These are phyloP conservation scores for Hericium alpestre DNA, from an alignment of 768 basidiomycete species.

Conservation along the genomic window DNA sequence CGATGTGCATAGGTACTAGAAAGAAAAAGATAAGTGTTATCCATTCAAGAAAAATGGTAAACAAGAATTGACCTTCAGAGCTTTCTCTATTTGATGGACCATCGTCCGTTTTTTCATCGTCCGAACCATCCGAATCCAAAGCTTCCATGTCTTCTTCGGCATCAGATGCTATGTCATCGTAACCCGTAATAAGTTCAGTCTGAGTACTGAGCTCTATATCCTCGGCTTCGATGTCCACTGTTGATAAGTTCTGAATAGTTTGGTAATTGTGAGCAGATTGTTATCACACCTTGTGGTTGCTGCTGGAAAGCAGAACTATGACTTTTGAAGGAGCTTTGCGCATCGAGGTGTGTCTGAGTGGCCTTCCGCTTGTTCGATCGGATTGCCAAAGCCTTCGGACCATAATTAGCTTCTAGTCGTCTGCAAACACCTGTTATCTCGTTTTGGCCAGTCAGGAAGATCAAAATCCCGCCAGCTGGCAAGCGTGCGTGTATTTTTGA, in stretches of 20 bases:
- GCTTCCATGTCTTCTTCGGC: slow-evolving; percentile 63
- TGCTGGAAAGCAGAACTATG: slow-evolving; percentile 9
- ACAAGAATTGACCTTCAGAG: slow-evolving; percentile 41
- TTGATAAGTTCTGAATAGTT: too few relatives aligned
- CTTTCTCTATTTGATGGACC: slow-evolving; percentile 30
- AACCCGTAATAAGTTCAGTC: background rate
- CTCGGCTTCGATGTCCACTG: slow-evolving; percentile 63
- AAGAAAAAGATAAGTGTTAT: background rate
- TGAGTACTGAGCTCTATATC: slow-evolving; percentile 60
- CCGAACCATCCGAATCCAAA: slow-evolving; percentile 60
- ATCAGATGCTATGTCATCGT: slow-evolving; percentile 12
- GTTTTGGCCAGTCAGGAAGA: slow-evolving; percentile 92
- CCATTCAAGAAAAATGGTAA: slow-evolving; percentile 2
- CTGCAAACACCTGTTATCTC: slow-evolving; percentile 84
- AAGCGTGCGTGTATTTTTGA: slow-evolving; percentile 86
- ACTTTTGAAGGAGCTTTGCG: slow-evolving; percentile 6
- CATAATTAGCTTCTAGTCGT: slow-evolving; percentile 70
- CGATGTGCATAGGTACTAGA: slow-evolving; percentile 84
- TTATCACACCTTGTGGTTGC: slow-evolving; percentile 37
- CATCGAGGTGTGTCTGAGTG: slow-evolving; percentile 1
- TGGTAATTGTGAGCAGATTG: background rate
- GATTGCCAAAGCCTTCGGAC: slow-evolving; percentile 49
- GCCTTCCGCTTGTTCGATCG: slow-evolving; percentile 30
- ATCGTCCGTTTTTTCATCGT: slow-evolving; percentile 41
- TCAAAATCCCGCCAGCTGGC: slow-evolving; percentile 85